Base-by-base conservation (phyloP, 768 basidiomycete genomes). In the Gelatoporia subvermispora region DNA sequence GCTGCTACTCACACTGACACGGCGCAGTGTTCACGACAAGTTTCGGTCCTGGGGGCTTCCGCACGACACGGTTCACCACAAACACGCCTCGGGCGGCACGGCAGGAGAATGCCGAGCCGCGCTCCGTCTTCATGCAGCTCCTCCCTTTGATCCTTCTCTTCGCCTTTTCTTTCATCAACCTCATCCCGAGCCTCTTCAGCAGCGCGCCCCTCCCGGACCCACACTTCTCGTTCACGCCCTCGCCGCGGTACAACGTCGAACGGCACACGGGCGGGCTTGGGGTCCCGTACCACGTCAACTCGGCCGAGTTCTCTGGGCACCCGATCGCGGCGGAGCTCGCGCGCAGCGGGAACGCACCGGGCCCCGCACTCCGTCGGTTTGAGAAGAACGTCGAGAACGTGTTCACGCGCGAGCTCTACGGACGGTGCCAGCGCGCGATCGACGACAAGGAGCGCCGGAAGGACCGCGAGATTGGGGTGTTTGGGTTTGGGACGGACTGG, bases 401-500 rank as follows among this genome's bases (percentile, higher is more conserved):
- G 45, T 96, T 86, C 64, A 84, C 84, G 2, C 78, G 82, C 52
- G 76, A 79, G 45, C 68, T 93, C 48, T 87, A 84, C 55, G 62
- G 72, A 25, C 73, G 81, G 58, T 98, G 95, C 65, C 82, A 85
- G 56, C 72, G 74, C 5, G 85, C 82, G 37, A 50, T 81, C 42
- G 84, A 91, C 56, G 63, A 71, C 49, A 85, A 83, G 62, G 76
- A 87, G 59, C 81, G 83, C 51, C 68, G 73, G 51, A 84, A 85
- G 61, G 85, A 93, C 45, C 74, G 78, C 8, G 85, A 92, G 58
- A 67, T 88, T 35, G 95, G 95, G 4, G 66, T 96, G 52, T 93
- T 97, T 64, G 95, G 94, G 4, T 72, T 96, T 46, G 90, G 93
- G 24, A 88, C 92, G 10, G 88, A 98, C 63, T 92, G 89, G 88